Percentiles rank a stretch among this genome's conserved stretches.
Conservation (phyloP, 495 filamentous ascomycete genomes). For the Neurospora sp. region DNA sequence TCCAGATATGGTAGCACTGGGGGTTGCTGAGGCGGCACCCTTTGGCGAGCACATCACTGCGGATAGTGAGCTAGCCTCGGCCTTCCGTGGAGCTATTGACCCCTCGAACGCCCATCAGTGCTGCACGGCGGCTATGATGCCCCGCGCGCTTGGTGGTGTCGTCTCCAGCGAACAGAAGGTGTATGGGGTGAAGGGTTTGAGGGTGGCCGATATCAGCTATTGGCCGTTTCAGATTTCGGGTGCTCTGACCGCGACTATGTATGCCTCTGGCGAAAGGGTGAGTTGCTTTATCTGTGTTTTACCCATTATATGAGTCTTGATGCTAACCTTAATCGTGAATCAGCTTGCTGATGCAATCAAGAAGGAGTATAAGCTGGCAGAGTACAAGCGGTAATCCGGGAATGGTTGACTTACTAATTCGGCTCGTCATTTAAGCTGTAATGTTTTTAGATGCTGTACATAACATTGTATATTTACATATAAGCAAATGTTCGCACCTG, state of each 20-base stretch:
- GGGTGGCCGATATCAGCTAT: conserved; percentile 26
- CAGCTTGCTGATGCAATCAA: conserved; percentile 22
- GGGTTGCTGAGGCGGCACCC: conserved; percentile 25
- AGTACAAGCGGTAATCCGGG: not conserved
- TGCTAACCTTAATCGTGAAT: not conserved
- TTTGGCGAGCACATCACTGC: conserved; percentile 15
- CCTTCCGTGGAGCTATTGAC: conserved; percentile 22
- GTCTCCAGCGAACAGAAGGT: conserved; percentile 39
- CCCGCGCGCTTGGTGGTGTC: conserved; percentile 29
- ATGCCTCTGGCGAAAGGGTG: conserved; percentile 43
- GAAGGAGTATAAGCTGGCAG: conserved; percentile 14
- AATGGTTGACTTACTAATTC: not conserved
- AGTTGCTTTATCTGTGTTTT: not conserved
- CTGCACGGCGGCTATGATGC: conserved; percentile 41
- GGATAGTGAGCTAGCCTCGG: conserved; percentile 16
- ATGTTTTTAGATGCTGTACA: not conserved
- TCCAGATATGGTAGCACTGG: conserved; percentile 28
- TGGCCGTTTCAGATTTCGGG: conserved; percentile 33
- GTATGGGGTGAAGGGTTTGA: conserved; percentile 36
- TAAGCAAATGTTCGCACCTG: not conserved
- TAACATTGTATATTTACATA: not conserved
- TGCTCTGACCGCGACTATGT: conserved; percentile 38
- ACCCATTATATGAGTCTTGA: not conserved
- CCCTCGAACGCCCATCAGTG: conserved; percentile 24
- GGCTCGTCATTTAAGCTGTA: not conserved